Conservation (phyloP, 805 yeast genomes). For the Ogataea corticis region DNA sequence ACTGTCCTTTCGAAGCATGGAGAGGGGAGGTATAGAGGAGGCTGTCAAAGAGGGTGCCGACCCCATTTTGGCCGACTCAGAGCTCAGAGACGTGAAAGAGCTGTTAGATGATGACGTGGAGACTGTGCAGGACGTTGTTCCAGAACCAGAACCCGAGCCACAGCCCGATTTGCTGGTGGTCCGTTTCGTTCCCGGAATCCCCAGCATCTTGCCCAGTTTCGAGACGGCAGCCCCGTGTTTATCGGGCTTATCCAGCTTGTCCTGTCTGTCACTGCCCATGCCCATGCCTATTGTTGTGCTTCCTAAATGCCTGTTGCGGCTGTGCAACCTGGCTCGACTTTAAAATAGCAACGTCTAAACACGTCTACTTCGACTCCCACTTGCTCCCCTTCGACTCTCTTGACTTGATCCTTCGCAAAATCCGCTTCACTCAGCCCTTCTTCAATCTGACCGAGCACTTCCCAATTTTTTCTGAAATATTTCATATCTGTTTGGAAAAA, state of each 20-base stretch:
- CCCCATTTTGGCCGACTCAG: conserved; percentile 5
- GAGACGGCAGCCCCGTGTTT: conserved; percentile 20
- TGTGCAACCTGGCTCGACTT: conserved; percentile 6
- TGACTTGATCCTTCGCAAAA: background rate
- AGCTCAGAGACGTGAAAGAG: conserved; percentile 12
- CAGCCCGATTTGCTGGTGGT: no score
- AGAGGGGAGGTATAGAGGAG: conserved; percentile 7
- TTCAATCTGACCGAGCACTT: no score
- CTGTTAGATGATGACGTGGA: conserved; percentile 12
- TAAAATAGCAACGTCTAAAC: background rate
- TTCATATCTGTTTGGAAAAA: conserved; percentile 1
- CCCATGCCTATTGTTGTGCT: conserved; percentile 6
- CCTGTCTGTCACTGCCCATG: conserved; percentile 4
- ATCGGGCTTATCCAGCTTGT: background rate
- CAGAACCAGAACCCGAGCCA: background rate
- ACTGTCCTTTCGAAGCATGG: conserved; percentile 7
- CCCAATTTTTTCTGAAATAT: background rate
- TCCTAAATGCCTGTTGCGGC: conserved; percentile 3
- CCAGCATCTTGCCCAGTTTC: conserved; percentile 27
- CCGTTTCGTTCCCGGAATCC: conserved; percentile 8
- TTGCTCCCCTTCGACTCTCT: background rate
- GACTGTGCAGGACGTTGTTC: conserved; percentile 1
- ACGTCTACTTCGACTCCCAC: conserved; percentile 2
- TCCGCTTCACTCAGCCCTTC: no score
- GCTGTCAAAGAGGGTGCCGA: background rate